Percentiles rank a stretch among this genome's conserved stretches.
Evolutionary conservation across 306 rosid species (phyloP).

Genomic region (Lablab purpureus): DNA sequence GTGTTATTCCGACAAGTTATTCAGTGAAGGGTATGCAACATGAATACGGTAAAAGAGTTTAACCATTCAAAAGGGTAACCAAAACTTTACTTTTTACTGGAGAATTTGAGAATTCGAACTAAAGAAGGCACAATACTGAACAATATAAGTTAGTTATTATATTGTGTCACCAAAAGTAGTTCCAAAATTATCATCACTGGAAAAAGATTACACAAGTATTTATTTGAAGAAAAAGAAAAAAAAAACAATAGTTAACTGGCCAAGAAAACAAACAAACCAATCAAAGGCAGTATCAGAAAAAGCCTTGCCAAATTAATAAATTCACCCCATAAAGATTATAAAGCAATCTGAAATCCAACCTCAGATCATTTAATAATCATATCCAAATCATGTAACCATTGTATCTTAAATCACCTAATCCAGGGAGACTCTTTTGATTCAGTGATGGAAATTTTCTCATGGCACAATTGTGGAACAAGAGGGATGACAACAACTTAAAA

Average conservation of each 20-base stretch:
- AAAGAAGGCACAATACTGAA: background rate
- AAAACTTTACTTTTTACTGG: background rate
- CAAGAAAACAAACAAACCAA: background rate
- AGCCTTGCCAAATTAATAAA: background rate
- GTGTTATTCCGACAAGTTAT: background rate
- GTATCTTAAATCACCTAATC: conserved; percentile 1
- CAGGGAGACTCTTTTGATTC: conserved; percentile 4
- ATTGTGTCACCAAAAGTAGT: background rate
- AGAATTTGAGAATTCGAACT: background rate
- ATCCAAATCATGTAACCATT: background rate
- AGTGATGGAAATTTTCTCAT: background rate
- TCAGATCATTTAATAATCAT: background rate
- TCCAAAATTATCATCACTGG: background rate
- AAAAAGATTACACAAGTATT: background rate
- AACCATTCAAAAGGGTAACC: background rate
- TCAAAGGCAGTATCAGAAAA: conserved; percentile 5
- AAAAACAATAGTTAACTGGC: background rate
- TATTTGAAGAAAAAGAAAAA: background rate
- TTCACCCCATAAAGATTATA: conserved; percentile 2
- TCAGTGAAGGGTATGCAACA: conserved; percentile 2
- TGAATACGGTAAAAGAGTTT: background rate
- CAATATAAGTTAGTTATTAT: background rate
- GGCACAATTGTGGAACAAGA: background rate
- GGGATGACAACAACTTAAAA: background rate
- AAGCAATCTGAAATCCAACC: background rate